Evolutionary conservation across 140 eudicot genomes (phyloP).

Genomic region (Artemisia princeps): DNA sequence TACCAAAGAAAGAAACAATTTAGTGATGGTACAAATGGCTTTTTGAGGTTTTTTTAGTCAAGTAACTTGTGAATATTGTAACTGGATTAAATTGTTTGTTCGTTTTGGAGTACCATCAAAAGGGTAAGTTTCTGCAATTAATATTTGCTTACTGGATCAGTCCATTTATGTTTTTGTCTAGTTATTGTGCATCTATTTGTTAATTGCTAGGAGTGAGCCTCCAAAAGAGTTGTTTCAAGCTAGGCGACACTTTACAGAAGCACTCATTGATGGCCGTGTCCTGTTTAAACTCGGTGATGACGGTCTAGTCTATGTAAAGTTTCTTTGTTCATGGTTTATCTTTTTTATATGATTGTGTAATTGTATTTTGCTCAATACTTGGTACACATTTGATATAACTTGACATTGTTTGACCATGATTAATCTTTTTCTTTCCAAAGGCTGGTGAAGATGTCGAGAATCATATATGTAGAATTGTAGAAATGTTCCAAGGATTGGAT

Average conservation of each 20-base stretch:
- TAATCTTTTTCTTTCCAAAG: slow-evolving; percentile 15
- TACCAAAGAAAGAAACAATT: too few relatives aligned
- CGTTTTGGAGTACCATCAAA: background rate
- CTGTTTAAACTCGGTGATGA: slow-evolving; percentile 34
- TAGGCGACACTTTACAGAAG: slow-evolving; percentile 28
- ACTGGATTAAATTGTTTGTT: background rate
- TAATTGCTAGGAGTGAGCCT: slow-evolving; percentile 20
- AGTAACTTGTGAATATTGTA: too few relatives aligned
- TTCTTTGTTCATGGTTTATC: background rate
- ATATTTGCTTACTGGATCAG: background rate
- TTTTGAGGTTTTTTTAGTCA: too few relatives aligned
- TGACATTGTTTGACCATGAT: background rate
- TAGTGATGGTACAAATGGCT: too few relatives aligned
- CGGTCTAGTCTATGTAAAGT: slow-evolving; percentile 32
- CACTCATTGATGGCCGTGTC: slow-evolving; percentile 34
- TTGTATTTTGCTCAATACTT: background rate
- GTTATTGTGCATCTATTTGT: background rate
- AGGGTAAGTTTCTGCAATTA: background rate
- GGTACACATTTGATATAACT: background rate
- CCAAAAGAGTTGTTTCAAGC: slow-evolving; percentile 31
- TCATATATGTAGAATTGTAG: slow-evolving; percentile 63
- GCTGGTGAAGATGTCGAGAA: slow-evolving; percentile 42
- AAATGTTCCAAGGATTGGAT: slow-evolving; percentile 66
- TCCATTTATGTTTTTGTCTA: background rate
- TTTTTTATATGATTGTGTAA: background rate